phyloP scores from a whole-genome alignment of 768 basidiomycete species.

The Termitomyces sp. region DNA sequence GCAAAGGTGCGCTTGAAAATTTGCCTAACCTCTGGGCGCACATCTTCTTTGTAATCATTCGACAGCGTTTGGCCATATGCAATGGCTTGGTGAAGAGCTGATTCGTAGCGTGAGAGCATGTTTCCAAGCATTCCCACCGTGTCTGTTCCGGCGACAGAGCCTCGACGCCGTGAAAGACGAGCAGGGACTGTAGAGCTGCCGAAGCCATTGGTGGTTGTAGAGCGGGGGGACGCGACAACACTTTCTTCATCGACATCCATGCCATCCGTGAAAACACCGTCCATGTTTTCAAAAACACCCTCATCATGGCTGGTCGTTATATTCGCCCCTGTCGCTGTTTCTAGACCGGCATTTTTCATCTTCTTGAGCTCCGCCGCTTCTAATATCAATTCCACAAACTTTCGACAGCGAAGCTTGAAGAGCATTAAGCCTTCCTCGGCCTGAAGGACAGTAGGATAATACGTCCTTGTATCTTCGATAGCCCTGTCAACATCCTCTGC shows the following conservation, averaged over 20 bases:
- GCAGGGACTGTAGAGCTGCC: slow-evolving; percentile 16
- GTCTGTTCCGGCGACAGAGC: slow-evolving; percentile 4
- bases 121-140: slow-evolving; percentile 14
- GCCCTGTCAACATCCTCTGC: slow-evolving; percentile 70
- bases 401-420: slow-evolving; percentile 82
- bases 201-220: slow-evolving; percentile 21
- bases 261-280: slow-evolving; percentile 30
- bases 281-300: slow-evolving; percentile 33
- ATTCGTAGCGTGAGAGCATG: slow-evolving; percentile 37
- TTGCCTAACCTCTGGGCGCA: slow-evolving; percentile 56
- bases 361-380: slow-evolving; percentile 63
- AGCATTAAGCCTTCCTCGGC: slow-evolving; percentile 64
- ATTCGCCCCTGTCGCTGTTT: neutral
- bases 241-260: slow-evolving; percentile 54
- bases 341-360: slow-evolving; percentile 27
- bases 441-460: slow-evolving; percentile 62
- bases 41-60: slow-evolving; percentile 60
- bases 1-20: slow-evolving; percentile 73
- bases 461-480: slow-evolving; percentile 44
- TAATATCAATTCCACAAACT: slow-evolving; percentile 79
- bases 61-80: slow-evolving; percentile 70
- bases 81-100: slow-evolving; percentile 60
- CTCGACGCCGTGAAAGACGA: slow-evolving; percentile 4
- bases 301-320: slow-evolving; percentile 18
- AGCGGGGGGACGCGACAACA: slow-evolving; percentile 9